Evolutionary conservation across 495 filamentous ascomycete genomes (phyloP), one percentile per base, ranked within the genome.

Genomic region (Penicillium longicatenatum): DNA sequence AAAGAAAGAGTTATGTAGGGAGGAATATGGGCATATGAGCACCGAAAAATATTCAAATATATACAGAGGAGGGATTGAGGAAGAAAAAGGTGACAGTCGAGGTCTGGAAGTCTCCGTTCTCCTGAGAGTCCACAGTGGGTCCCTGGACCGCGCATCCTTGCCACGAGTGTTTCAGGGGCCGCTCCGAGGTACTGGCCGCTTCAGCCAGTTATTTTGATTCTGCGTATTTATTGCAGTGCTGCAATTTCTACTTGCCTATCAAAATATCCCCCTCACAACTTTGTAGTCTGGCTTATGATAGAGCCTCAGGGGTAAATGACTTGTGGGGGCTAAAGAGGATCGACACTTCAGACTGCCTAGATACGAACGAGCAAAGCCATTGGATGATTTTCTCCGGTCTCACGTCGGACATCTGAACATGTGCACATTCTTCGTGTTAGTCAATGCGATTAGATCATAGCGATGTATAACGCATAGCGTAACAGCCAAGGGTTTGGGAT

Each of bases 151-250:
- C 54, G 24, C 59, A 51, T 57, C 59, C 21, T 57, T 49, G 56
- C 60, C 52, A 53, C 59, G 59, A 57, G 65, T 61, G 66, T 68
- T 68, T 68, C 66, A 68, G 66, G 66, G 65, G 65, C 31, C 31
- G 49, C 43, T 12, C 44, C 37, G 56, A 44, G 55, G 48, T 24
- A n/a, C 49, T 52, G 49, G 46, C 46, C 24, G 46, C 42, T 45
- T 35, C 46, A 57, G 47, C 41, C 21, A 39, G 39, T 46, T 45
- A 45, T 52, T 58, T 35, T 14, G 12, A 10, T 35, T 35, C 31
- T 35, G n/a, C n/a, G n/a, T n/a, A 35, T 12, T 35, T 35, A 35
- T 10, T 35, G 10, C 31, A 35, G 21, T 26, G 37, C 37, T 43
- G 41, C 9, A 17, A 43, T 43, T 43, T 1, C 16, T 43, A 14